phyloP scores from a whole-genome alignment of 116 monocot species.

The Zostera marina region DNA sequence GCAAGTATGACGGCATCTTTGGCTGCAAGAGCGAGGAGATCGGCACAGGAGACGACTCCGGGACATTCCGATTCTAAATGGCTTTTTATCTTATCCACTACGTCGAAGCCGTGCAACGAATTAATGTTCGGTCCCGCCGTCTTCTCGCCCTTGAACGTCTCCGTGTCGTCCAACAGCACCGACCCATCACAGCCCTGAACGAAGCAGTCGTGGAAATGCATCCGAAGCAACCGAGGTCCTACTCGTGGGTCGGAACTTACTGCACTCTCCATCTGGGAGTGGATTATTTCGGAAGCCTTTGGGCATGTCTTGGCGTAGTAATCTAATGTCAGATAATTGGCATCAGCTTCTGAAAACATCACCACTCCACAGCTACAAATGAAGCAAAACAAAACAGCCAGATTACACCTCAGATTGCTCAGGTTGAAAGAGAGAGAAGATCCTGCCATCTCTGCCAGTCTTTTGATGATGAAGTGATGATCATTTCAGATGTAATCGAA shows the following conservation, averaged over 20 bases:
- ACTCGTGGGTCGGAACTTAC: constrained; percentile 35
- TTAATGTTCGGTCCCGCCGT: constrained; percentile 35
- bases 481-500: no score
- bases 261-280: constrained; percentile 49
- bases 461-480: no score
- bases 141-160: constrained; percentile 54
- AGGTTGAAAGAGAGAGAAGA: no score
- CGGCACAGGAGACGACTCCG: constrained; percentile 59
- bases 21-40: constrained; percentile 70
- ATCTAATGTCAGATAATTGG: constrained; percentile 28
- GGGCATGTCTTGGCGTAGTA: constrained; percentile 67
- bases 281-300: constrained; percentile 30
- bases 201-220: constrained; percentile 89
- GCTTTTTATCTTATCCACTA: constrained; percentile 65
- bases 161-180: constrained; percentile 79
- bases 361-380: no score
- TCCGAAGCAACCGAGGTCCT: constrained; percentile 47
- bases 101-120: constrained; percentile 58
- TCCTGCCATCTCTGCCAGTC: no score
- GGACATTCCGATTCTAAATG: constrained; percentile 70
- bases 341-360: no score
- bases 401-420: no score
- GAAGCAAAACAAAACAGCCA: no score
- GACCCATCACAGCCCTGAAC: constrained; percentile 97
- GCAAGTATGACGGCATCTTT: constrained; percentile 60